A percentile compares a stretch with the other conserved stretches of the same genome.
Conservation (phyloP, 2,329 filamentous ascomycete species). For the Fusarium subtropicale region DNA sequence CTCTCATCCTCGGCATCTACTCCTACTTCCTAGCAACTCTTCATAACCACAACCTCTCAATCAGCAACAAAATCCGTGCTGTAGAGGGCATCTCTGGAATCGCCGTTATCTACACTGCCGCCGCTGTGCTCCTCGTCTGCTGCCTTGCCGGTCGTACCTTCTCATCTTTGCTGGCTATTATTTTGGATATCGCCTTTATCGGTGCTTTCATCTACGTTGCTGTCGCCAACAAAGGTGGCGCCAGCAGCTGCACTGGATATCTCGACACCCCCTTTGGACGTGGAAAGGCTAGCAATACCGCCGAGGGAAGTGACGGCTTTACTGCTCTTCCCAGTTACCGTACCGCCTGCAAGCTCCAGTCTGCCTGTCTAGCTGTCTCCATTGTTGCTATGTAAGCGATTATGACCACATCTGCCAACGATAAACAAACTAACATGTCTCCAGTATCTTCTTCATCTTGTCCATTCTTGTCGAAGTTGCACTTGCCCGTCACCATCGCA, state of each 20-base stretch:
- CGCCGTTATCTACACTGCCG: constrained; percentile 78
- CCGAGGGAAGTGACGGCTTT: constrained; percentile 61
- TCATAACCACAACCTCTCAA: constrained; percentile 70
- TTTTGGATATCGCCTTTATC: constrained; percentile 81
- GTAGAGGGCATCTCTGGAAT: constrained; percentile 83
- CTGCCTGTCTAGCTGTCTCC: constrained; percentile 79
- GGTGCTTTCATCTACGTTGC: constrained; percentile 86
- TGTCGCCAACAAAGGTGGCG: constrained; percentile 76
- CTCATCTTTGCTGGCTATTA: constrained; percentile 77
- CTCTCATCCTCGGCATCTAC: constrained; percentile 81
- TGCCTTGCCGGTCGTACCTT: constrained; percentile 80
- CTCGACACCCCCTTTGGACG: constrained; percentile 77
- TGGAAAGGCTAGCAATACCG: constrained; percentile 65
- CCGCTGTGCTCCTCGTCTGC: constrained; percentile 80
- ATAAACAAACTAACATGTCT: not conserved
- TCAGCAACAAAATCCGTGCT: constrained; percentile 74
- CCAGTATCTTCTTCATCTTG: constrained; percentile 79
- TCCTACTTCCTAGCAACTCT: constrained; percentile 86
- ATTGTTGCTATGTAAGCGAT: constrained; percentile 77
- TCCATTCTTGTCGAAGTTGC: constrained; percentile 76
- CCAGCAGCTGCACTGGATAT: constrained; percentile 68
- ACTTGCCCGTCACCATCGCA: constrained; percentile 77
- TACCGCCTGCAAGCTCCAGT: constrained; percentile 78
- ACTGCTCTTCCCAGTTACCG: constrained; percentile 60
- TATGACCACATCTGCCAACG: not conserved